phyloP scores from a whole-genome alignment of 2,329 filamentous ascomycete genomes.

The Fusarium verticillioides region DNA sequence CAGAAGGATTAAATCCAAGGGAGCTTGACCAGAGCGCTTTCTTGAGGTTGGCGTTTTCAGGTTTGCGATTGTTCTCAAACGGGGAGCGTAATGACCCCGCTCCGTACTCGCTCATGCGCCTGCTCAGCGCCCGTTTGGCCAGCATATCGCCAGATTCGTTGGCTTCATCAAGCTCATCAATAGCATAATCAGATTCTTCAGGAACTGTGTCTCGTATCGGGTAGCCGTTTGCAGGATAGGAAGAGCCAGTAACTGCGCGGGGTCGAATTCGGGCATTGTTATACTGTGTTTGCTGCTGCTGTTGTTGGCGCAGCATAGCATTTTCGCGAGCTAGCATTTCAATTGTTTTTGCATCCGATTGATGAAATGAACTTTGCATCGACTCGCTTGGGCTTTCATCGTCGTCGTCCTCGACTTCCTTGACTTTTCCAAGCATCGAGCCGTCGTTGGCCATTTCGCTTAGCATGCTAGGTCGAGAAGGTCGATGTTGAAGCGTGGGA shows the following conservation, averaged over 20 bases:
- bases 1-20: constrained; percentile 71
- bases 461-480: constrained; percentile 81
- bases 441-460: constrained; percentile 76
- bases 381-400: constrained; percentile 66
- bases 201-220: constrained; percentile 69
- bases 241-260: constrained; percentile 66
- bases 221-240: constrained; percentile 68
- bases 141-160: constrained; percentile 62
- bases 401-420: constrained; percentile 76
- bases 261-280: constrained; percentile 66
- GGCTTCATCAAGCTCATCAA: constrained; percentile 75
- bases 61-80: constrained; percentile 69
- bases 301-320: constrained; percentile 65
- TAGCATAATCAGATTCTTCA: constrained; percentile 76
- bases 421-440: constrained; percentile 72
- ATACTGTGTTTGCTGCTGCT: constrained; percentile 62
- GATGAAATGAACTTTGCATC: constrained; percentile 61
- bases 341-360: constrained; percentile 70
- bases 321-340: constrained; percentile 72
- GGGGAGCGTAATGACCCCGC: constrained; percentile 59
- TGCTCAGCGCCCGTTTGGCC: constrained; percentile 57
- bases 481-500: constrained; percentile 80
- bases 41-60: constrained; percentile 68
- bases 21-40: constrained; percentile 78
- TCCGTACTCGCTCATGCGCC: constrained; percentile 69